Percentiles rank a stretch among this genome's conserved stretches.
Evolutionary conservation across 768 basidiomycete genomes (phyloP).

Genomic region (Xanthoconium purpureum): DNA sequence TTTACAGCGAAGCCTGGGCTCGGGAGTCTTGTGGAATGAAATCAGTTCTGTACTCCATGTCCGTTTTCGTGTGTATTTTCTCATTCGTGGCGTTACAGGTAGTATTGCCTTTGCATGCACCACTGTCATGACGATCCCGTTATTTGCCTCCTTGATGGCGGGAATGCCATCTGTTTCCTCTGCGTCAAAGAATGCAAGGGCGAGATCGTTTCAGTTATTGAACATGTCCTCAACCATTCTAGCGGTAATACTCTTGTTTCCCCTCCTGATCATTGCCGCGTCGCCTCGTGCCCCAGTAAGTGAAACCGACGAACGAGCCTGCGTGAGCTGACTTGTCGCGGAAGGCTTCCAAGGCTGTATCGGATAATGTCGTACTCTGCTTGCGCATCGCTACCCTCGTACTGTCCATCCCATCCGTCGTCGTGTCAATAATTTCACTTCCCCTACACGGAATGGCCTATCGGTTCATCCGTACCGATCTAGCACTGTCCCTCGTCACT

Average conservation of each 20-base stretch:
- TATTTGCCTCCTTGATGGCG: conserved; percentile 59
- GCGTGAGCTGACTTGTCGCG: conserved; percentile 11
- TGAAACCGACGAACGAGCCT: conserved; percentile 22
- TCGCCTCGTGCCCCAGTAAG: conserved; percentile 42
- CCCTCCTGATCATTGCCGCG: conserved; percentile 54
- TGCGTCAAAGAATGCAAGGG: conserved; percentile 41
- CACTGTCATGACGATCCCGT: conserved; percentile 59
- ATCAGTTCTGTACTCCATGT: conserved; percentile 45
- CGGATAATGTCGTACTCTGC: conserved; percentile 23
- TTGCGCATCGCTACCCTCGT: conserved; percentile 53
- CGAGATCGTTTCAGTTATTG: conserved; percentile 57
- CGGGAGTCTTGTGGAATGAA: conserved; percentile 60
- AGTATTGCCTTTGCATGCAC: conserved; percentile 62
- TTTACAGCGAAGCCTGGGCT: conserved; percentile 32
- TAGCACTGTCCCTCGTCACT: conserved; percentile 45
- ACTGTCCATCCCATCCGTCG: conserved; percentile 55
- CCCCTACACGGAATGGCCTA: conserved; percentile 46
- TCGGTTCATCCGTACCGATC: conserved; percentile 38
- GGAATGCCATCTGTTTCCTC: conserved; percentile 10
- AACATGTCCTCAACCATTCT: conserved; percentile 48
- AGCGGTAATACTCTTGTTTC: conserved; percentile 51
- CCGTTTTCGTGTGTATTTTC: not conserved
- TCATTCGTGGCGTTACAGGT: conserved; percentile 35
- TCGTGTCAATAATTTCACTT: conserved; percentile 54
- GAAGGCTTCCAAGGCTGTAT: conserved; percentile 5